Evolutionary conservation across 345 rosid genomes (phyloP).

Genomic region (Boechera retrofracta): DNA sequence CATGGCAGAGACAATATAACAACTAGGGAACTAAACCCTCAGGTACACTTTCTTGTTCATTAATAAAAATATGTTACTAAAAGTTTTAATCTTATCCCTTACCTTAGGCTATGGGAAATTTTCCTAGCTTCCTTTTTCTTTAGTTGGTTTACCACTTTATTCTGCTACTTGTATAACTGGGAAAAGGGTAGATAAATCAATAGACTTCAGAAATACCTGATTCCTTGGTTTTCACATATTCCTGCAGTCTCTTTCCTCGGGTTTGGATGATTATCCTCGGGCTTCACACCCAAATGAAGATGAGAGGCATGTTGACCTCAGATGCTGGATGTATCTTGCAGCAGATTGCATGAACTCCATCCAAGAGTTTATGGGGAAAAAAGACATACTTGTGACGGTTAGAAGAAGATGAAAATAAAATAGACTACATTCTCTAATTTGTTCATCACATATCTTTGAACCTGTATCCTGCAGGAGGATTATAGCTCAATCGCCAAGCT

Average conservation of each 20-base stretch:
- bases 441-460: slow-evolving; percentile 22
- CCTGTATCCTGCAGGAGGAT: slow-evolving; percentile 61
- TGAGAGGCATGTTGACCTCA: slow-evolving; percentile 91
- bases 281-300: slow-evolving; percentile 93
- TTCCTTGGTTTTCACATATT: slow-evolving; percentile 3
- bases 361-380: slow-evolving; percentile 49
- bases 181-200: no score
- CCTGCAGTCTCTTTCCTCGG: slow-evolving; percentile 56
- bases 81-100: background rate
- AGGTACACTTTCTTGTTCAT: slow-evolving; percentile 52
- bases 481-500: slow-evolving; percentile 62
- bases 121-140: background rate
- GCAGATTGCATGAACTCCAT: slow-evolving; percentile 87
- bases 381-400: slow-evolving; percentile 52
- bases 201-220: background rate
- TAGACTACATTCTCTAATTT: background rate
- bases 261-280: slow-evolving; percentile 93
- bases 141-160: background rate
- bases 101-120: no score
- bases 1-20: slow-evolving; percentile 83
- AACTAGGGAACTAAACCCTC: slow-evolving; percentile 74
- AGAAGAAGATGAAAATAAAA: slow-evolving; percentile 27
- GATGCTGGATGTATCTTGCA: slow-evolving; percentile 97
- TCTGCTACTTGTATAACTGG: no score
- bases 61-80: background rate